phyloP scores from a whole-genome alignment of 2,329 filamentous ascomycete species.

The Cladosporium colombiae region DNA sequence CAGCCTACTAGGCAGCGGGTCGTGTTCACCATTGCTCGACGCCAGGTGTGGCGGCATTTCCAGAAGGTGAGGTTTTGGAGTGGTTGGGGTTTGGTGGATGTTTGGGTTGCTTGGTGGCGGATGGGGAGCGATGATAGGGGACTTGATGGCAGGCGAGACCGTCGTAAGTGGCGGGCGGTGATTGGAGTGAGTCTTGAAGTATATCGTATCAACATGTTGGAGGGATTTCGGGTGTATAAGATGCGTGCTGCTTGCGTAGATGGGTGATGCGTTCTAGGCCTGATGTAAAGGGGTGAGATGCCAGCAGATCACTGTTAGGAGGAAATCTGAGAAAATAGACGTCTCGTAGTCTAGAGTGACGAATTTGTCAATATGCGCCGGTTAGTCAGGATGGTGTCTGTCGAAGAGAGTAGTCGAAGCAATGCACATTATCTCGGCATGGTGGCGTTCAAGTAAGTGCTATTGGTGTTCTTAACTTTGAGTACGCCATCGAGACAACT shows the following conservation, averaged over 20 bases:
- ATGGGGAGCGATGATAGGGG: neutral
- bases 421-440: neutral
- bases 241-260: neutral
- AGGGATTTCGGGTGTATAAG: neutral
- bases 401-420: too few relatives aligned
- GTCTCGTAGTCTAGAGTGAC: neutral
- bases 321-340: too few relatives aligned
- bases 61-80: constrained; percentile 5
- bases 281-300: neutral
- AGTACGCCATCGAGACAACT: neutral
- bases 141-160: neutral
- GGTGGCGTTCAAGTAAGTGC: neutral
- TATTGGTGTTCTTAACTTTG: neutral
- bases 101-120: neutral
- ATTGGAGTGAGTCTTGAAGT: neutral
- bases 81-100: neutral
- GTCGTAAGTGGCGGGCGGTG: neutral
- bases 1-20: constrained; percentile 15
- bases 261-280: neutral
- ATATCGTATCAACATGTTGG: neutral
- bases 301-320: neutral
- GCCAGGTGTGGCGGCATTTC: constrained; percentile 15
- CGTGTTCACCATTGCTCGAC: constrained; percentile 11
- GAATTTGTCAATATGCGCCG: neutral
- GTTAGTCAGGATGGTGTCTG: neutral